These are phyloP conservation scores for Gnaphalium uliginosum DNA, from an alignment of 129 eudicot species.

Conservation along the genomic window DNA sequence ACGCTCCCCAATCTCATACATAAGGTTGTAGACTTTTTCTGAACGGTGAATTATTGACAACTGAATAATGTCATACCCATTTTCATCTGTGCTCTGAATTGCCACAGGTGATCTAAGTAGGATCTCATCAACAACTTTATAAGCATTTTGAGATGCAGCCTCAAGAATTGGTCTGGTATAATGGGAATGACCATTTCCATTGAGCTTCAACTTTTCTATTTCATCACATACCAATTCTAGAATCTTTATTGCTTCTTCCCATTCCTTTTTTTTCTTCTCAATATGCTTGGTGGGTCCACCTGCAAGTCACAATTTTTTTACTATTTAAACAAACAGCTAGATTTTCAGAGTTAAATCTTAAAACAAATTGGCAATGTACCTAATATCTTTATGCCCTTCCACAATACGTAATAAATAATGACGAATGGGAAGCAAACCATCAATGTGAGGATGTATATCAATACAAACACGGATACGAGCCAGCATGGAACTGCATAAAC, in stretches of 20 bases:
- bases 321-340: background rate
- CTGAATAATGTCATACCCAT: background rate
- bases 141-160: background rate
- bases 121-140: background rate
- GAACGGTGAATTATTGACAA: background rate
- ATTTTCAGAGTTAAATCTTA: too few relatives aligned
- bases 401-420: background rate
- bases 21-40: background rate
- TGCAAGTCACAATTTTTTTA: background rate
- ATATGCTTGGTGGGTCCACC: slow-evolving; percentile 1
- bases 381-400: background rate
- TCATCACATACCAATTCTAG: background rate
- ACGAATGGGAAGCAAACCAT: background rate
- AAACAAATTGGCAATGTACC: slow-evolving; percentile 1
- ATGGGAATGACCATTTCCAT: background rate
- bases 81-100: background rate
- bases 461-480: background rate
- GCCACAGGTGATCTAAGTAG: background rate
- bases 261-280: background rate
- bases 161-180: background rate
- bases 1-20: background rate
- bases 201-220: background rate
- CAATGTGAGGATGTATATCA: background rate
- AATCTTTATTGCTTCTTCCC: background rate
- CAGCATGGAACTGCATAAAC: background rate